Evolutionary conservation across 352 stramenopile species (phyloP).

Genomic region (Pythium periplocum): DNA sequence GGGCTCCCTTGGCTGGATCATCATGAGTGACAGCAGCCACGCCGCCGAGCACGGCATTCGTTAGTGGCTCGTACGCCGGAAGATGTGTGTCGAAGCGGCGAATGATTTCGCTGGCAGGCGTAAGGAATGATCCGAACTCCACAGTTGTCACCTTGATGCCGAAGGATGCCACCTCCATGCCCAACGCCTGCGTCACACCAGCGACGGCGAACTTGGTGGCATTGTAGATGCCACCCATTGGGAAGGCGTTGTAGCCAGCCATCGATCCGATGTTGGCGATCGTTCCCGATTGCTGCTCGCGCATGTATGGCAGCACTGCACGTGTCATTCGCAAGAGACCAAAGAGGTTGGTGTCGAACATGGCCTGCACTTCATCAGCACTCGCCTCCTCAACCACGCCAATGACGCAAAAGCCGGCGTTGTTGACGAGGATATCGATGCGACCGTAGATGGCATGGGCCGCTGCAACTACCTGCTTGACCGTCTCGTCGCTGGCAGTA

Average conservation of each 20-base stretch:
- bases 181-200: conserved; percentile 3
- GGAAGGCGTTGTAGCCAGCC: conserved; percentile 21
- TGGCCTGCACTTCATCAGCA: conserved; percentile 24
- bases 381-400: conserved; percentile 43
- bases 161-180: conserved; percentile 8
- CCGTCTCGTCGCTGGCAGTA: conserved; percentile 25
- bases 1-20: conserved; percentile 1
- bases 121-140: conserved; percentile 6
- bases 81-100: not conserved
- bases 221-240: conserved; percentile 28
- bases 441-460: conserved; percentile 30
- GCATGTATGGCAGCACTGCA: conserved; percentile 40
- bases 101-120: not conserved
- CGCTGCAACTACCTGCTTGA: conserved; percentile 23
- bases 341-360: conserved; percentile 45
- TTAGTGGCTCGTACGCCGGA: conserved; percentile 4
- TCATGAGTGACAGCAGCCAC: conserved; percentile 4
- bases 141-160: conserved; percentile 12
- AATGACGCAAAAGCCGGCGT: conserved; percentile 18
- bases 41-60: conserved; percentile 1
- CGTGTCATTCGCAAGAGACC: conserved; percentile 25
- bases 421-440: conserved; percentile 39
- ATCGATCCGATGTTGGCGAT: conserved; percentile 40
- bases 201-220: conserved; percentile 11
- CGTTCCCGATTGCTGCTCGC: conserved; percentile 29